Evolutionary conservation across 75 land plant genomes (phyloP).

Genomic region (Pinus tabuliformis): DNA sequence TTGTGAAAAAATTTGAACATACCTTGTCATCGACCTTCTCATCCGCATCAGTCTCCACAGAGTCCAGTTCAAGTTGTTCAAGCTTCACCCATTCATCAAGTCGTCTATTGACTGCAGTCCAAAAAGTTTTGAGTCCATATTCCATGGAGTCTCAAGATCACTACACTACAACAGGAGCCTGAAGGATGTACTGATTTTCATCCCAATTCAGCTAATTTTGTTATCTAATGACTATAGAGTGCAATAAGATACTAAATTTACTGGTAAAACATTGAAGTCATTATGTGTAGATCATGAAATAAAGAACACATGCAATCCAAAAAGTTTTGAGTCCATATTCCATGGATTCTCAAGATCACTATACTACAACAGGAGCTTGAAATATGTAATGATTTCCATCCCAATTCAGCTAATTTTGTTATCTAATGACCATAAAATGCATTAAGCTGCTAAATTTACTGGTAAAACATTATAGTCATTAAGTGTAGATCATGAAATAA

Average conservation of each 20-base stretch:
- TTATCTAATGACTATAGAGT: no score
- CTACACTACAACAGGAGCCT: background rate
- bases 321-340: background rate
- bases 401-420: background rate
- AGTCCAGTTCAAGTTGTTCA: constrained; percentile 88
- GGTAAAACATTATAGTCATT: no score
- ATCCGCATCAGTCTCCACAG: constrained; percentile 71
- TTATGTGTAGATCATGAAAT: no score
- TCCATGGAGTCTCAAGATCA: background rate
- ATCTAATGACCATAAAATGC: no score
- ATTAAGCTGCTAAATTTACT: no score
- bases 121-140: constrained; percentile 1
- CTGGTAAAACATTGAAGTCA: no score
- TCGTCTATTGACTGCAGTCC: constrained; percentile 71
- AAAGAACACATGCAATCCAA: constrained; percentile 14
- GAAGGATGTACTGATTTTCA: background rate
- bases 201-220: background rate
- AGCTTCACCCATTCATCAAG: constrained; percentile 98
- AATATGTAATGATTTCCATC: background rate
- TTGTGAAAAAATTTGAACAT: constrained; percentile 4
- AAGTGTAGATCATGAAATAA: no score
- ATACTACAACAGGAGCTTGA: background rate
- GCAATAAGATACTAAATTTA: no score
- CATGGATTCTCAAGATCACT: background rate
- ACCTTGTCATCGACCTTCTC: constrained; percentile 94